Evolutionary conservation across 345 rosid species (phyloP).

Genomic region (Citrus glauca): DNA sequence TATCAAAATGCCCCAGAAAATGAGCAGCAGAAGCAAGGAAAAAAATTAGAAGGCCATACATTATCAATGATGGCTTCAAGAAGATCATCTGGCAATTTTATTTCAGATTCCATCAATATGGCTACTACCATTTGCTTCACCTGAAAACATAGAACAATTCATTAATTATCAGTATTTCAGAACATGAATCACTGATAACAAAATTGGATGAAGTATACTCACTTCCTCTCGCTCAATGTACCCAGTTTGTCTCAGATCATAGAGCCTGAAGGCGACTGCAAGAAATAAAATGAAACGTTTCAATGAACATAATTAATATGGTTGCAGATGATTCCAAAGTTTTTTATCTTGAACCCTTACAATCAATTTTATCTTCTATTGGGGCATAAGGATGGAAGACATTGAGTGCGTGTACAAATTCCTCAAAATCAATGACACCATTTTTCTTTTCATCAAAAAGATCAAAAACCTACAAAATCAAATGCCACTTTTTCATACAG

Average conservation of each 20-base stretch:
- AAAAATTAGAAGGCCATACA: conserved; percentile 25
- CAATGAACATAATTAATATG: background rate
- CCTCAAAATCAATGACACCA: conserved; percentile 88
- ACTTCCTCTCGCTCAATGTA: conserved; percentile 85
- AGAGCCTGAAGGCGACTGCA: conserved; percentile 84
- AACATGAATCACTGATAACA: background rate
- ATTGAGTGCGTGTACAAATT: conserved; percentile 66
- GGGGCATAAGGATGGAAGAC: conserved; percentile 82
- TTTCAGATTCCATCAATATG: conserved; percentile 61
- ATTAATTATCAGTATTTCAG: background rate
- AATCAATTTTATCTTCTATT: conserved; percentile 68
- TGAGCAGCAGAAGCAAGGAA: background rate
- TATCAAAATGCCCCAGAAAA: background rate
- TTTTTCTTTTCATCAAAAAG: conserved; percentile 84
- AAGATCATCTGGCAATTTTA: conserved; percentile 51
- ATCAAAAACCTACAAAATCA: conserved; percentile 54
- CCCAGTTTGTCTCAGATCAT: conserved; percentile 85
- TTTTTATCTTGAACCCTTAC: conserved; percentile 38
- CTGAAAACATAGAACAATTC: conserved; percentile 29
- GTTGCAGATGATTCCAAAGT: background rate
- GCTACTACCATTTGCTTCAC: conserved; percentile 86
- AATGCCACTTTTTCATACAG: background rate
- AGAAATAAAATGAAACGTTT: conserved; percentile 4
- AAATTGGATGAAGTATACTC: conserved; percentile 18
- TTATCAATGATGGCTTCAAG: conserved; percentile 67